Evolutionary conservation across 2,329 filamentous ascomycete genomes (phyloP).

Genomic region (Tympanopsis confertula): DNA sequence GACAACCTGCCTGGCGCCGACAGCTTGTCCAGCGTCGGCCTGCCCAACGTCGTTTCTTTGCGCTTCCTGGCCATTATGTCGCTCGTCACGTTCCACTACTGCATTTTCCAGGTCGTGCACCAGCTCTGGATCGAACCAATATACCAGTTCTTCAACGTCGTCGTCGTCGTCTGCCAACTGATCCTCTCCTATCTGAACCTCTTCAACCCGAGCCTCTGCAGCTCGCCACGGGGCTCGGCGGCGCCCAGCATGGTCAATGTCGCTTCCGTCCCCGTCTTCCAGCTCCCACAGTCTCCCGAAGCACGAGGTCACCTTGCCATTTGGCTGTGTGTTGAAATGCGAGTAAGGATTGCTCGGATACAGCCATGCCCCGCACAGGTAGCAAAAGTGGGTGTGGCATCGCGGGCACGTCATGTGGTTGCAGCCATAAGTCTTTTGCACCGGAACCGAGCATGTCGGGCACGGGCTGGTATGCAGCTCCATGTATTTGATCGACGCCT

Average conservation of each 20-base stretch:
- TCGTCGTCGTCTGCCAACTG: not conserved
- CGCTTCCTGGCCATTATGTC: no score
- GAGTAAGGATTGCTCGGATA: constrained; percentile 69
- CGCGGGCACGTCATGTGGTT: constrained; percentile 94
- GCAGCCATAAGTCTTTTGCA: constrained; percentile 85
- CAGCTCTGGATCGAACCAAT: no score
- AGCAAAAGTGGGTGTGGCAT: constrained; percentile 89
- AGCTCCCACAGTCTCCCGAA: constrained; percentile 85
- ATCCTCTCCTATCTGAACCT: not conserved
- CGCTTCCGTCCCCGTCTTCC: constrained; percentile 61
- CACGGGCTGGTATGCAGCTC: constrained; percentile 73
- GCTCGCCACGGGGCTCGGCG: no score
- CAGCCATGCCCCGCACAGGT: constrained; percentile 83
- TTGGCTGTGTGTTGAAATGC: constrained; percentile 66
- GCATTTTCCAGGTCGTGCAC: no score
- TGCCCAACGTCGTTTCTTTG: constrained; percentile 35
- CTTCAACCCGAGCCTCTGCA: not conserved
- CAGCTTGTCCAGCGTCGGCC: constrained; percentile 26
- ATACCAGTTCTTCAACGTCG: no score
- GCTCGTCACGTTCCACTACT: no score
- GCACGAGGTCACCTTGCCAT: constrained; percentile 47
- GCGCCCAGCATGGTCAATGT: constrained; percentile 12
- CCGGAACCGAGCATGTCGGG: constrained; percentile 73
- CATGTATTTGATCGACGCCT: constrained; percentile 77
- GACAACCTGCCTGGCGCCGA: constrained; percentile 9